These are phyloP conservation scores for Cucurbita moschata DNA, from an alignment of 306 rosid genomes.

Conservation along the genomic window DNA sequence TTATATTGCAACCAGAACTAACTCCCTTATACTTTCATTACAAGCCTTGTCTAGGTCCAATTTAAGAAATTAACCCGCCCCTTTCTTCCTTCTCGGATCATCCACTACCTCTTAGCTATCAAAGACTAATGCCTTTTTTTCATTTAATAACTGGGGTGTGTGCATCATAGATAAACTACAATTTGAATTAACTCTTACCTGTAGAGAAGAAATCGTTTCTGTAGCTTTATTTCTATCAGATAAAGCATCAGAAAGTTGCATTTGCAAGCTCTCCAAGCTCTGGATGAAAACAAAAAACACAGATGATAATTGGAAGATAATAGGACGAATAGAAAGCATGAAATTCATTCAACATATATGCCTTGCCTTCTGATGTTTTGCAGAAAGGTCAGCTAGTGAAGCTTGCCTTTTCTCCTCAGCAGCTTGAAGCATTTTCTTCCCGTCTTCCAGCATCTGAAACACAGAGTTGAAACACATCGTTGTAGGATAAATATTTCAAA, in stretches of 20 bases:
- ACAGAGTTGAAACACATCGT: background rate
- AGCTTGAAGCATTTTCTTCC: constrained; percentile 66
- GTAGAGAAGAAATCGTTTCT: constrained; percentile 77
- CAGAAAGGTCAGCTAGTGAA: constrained; percentile 70
- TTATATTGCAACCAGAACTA: constrained; percentile 1
- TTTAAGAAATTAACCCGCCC: background rate
- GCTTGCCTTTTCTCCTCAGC: constrained; percentile 86
- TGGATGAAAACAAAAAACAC: constrained; percentile 23
- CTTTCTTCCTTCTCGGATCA: background rate
- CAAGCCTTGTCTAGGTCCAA: background rate
- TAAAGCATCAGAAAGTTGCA: constrained; percentile 81
- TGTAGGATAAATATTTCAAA: background rate
- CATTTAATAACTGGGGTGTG: background rate
- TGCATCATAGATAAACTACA: constrained; percentile 4
- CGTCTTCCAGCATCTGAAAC: constrained; percentile 71
- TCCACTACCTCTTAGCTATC: background rate
- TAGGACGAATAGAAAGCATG: background rate
- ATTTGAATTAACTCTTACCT: constrained; percentile 36
- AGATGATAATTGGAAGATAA: background rate
- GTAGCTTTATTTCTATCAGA: constrained; percentile 80
- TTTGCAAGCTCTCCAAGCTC: constrained; percentile 85
- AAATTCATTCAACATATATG: background rate
- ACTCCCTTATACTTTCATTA: background rate
- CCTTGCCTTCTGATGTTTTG: constrained; percentile 80
- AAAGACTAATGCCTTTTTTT: background rate